Evolutionary conservation across 768 basidiomycete genomes (phyloP), one percentile per base, ranked within the genome.

Genomic region (Obba rivulosa): DNA sequence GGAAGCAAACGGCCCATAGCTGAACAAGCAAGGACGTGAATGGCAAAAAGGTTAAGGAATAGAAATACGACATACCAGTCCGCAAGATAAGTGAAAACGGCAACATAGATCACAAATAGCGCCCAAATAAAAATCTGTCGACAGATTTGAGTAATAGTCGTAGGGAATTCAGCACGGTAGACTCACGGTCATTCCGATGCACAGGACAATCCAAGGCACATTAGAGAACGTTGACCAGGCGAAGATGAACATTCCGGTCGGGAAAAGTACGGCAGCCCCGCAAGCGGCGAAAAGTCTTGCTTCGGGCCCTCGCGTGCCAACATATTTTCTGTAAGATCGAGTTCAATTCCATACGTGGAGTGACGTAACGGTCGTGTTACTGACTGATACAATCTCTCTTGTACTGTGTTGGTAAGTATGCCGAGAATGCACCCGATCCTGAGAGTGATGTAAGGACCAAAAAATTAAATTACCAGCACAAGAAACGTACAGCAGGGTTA

Each of bases 171-270:
- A 24, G 39, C 23, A 21, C 24, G 34, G 40, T 18, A 14, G 10
- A 53, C 64, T 42, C 22, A 62, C 61, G 2, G 47, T 53, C 45
- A 85, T 72, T 2, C 77, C 85, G 23, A 85, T 73, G 18, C 70
- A 70, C 20, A 77, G 71, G 0, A 66, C 78, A 34, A 83, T 77
- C 86, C 87, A 89, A 46, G 72, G 75, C 2, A 87, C 69, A 13
- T 53, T 56, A 0, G 73, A 48, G 51, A 70, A 77, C 11, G 80
- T 76, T 3, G 81, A 79, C 80, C 84, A 87, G 0, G 81, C 85
- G 54, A 81, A 90, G 23, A 87, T 78, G 64, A 87, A 77, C 75
- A 85, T 81, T n/a, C 76, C 77, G 0, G 63, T 52, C 0, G 84
- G 83, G 40, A 83, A 68, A 11, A 80, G 56, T 36, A 83, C 37